Conservation (phyloP, 2,329 filamentous ascomycete species). For the Fusarium odoratissimum region DNA sequence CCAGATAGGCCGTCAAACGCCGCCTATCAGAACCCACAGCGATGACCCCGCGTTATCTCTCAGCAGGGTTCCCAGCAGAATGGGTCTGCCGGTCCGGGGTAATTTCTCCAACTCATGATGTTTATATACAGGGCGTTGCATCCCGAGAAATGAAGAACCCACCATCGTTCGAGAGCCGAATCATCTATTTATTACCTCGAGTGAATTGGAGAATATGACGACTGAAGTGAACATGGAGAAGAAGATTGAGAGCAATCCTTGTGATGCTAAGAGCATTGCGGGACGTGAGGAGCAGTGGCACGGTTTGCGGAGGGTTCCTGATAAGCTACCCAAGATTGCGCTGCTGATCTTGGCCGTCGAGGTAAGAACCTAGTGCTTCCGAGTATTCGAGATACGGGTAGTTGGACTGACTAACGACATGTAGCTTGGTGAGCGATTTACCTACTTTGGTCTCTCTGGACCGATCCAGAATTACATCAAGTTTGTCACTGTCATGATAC, state of each 20-base stretch:
- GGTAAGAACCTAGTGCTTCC: background rate
- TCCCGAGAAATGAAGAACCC: background rate
- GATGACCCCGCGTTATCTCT: constrained; percentile 8
- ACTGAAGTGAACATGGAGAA: background rate
- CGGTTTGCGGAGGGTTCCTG: constrained; percentile 1
- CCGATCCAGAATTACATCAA: constrained; percentile 13
- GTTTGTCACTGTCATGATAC: background rate
- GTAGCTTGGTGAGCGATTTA: constrained; percentile 16
- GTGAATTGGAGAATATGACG: background rate
- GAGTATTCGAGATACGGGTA: accelerated
- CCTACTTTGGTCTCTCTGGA: constrained; percentile 10
- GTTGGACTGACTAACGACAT: accelerated
- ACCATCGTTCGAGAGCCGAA: background rate
- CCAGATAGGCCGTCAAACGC: constrained; percentile 2
- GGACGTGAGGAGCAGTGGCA: background rate
- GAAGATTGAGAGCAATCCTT: background rate
- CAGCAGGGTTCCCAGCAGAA: background rate
- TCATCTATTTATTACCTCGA: accelerated
- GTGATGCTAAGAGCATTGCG: background rate
- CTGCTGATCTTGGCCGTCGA: constrained; percentile 1
- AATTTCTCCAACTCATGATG: background rate
- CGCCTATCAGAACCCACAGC: background rate
- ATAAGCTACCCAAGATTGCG: constrained; percentile 1
- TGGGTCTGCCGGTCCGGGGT: background rate
- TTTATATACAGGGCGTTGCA: background rate